These are phyloP conservation scores for Aurinia saxatilis DNA, from an alignment of 345 rosid species.

Conservation along the genomic window DNA sequence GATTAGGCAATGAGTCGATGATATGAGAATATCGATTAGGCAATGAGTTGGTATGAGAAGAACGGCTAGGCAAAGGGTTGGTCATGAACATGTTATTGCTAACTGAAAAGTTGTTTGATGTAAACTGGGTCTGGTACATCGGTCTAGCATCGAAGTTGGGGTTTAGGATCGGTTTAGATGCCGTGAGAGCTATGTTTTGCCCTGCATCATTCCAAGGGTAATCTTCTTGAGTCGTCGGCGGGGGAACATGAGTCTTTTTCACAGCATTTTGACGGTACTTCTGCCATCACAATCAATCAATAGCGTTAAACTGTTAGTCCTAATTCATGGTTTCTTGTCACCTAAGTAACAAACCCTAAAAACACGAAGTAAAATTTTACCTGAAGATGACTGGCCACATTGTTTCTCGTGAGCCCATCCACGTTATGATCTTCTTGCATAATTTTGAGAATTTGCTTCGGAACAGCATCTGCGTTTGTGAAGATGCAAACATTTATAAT, in stretches of 20 bases:
- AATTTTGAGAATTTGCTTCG: slow-evolving; percentile 14
- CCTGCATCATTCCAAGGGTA: not conserved
- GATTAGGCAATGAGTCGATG: too few species aligned
- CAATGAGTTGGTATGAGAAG: too few species aligned
- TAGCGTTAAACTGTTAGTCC: not conserved
- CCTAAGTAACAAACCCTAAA: not conserved
- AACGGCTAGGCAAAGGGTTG: not conserved
- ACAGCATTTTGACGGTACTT: not conserved
- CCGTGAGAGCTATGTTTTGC: not conserved
- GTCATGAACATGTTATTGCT: not conserved
- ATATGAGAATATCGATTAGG: too few species aligned
- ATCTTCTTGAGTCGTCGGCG: not conserved
- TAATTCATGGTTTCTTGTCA: not conserved
- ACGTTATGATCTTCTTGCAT: slow-evolving; percentile 13
- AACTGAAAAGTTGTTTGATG: not conserved
- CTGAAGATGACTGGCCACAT: slow-evolving; percentile 26
- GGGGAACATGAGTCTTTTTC: not conserved
- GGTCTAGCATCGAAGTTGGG: not conserved
- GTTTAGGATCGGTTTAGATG: not conserved
- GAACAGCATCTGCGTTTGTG: slow-evolving; percentile 7
- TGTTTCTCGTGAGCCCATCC: slow-evolving; percentile 6
- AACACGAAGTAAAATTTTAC: not conserved
- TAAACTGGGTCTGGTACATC: not conserved
- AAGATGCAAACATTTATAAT: not conserved
- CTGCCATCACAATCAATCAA: slow-evolving; percentile 7